Base-by-base conservation (phyloP, 495 filamentous ascomycete genomes). In the Aspergillus funiculosus region DNA sequence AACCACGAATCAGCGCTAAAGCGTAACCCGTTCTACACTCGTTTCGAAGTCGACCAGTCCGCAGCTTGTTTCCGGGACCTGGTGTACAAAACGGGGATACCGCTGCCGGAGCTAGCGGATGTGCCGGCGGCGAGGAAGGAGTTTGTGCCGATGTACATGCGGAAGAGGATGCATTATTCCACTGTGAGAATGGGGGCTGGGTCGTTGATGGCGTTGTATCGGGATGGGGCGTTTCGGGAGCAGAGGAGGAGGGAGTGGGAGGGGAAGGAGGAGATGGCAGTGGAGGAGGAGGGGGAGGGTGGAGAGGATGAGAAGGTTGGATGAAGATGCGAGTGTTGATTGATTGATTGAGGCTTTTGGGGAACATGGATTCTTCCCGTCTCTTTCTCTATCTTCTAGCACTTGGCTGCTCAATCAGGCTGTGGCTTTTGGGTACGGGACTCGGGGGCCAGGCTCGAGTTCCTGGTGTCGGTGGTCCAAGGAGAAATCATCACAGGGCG, bases 71-170 rank as follows among this genome's bases (percentile, higher is more conserved):
- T 53, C 25, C 35, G 45, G 11, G 68, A 72, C 52, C 41, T 70
- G 32, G 41, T 52, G 5, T 22, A 43, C 6, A 10, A 21, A 4
- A 57, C 56, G 5, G 52, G 48, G 5, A 52, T 62, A 4, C 66
- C 64, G 10, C 27, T 70, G 6, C 31, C 25, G 27, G 58, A 50
- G 22, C 28, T 72, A 19, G 62, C 60, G 22, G 65, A 70, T 53
- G 48, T 48, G 6, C 38, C 66, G 15, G 31, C 48, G 48, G 40
- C 53, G 19, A 44, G 46, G 40, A 67, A 66, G 42, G 28, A 32
- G 39, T n/a, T 4, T 43, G 32, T 48, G 6, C 11, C 59, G 19
- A 24, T 45, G 39, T 45, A 41, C 10, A 48, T 27, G 39, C 55
- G 56, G 50, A 35, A 10, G 28, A 46, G 42, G 39, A 35, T 58